Base-by-base conservation (phyloP, 1,284 basidiomycete genomes). In the Ganoderma resinaceum region DNA sequence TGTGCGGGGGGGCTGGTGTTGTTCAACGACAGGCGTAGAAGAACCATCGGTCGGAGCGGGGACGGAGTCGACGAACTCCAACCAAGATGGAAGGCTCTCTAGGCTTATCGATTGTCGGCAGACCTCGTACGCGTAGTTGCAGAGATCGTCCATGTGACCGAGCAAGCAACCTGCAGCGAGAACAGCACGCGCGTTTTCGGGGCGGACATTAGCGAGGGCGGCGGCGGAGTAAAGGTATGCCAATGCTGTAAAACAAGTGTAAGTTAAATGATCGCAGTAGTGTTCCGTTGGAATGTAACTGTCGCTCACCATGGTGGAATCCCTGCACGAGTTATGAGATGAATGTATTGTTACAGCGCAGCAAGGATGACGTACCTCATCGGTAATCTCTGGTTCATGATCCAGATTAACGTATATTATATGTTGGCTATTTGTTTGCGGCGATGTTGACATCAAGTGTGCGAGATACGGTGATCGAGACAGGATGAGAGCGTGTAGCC, bases 381-480 rank as follows among this genome's bases (percentile, higher is more conserved):
- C 88, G 31, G 92, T 94, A 68, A 96, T 89, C 79, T 93, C 91
- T 68, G 91, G 92, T 73, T 92, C 90, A 72, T 91, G 88, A 71
- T 91, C 89, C 72, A 95, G 82, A 70, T 89, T 86, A 66, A 95
- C 88, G 77, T 91, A 91, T 72, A 96, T 87, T 69, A 85, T 83
- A 70, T 89, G 86, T 76, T 90, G 88, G 26, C 86, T 87, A 71
- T 84, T 84, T 77, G 87, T 68, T 80, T 84, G 86, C 69, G 89
- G 86, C 68, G 92, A 86, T 73, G 92, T 89, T 72, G 90, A 90
- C 89, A 96, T 93, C 73, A 95, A 83, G 78, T 95, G 94, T 53
- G 91, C 92, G 75, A 96, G 87, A 80, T 89, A 94, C 57, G 95
- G 94, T 43, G 93, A 95, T 66, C 92, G 91, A 66, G 94, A 93